Percentiles rank a stretch among this genome's conserved stretches.
These are phyloP conservation scores for Colletotrichum gloeosporioides DNA, from an alignment of 2,329 filamentous ascomycete genomes.

Conservation along the genomic window DNA sequence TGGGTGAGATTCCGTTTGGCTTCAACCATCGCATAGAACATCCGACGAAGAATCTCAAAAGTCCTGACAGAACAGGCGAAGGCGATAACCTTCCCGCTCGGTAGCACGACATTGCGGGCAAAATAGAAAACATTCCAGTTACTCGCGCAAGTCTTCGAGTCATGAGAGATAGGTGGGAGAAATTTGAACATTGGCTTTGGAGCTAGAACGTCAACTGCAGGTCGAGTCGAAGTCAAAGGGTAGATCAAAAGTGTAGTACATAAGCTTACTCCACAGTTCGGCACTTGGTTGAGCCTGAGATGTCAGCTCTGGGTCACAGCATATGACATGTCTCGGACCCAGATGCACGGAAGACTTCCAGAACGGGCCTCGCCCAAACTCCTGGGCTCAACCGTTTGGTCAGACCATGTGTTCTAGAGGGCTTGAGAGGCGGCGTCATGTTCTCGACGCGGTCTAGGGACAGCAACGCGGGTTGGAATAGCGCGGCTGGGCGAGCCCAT, in stretches of 20 bases:
- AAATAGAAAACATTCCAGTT: background rate
- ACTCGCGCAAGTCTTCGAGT: background rate
- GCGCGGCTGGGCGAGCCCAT: background rate
- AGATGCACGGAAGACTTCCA: background rate
- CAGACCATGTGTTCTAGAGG: background rate
- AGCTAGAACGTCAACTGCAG: background rate
- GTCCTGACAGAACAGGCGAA: background rate
- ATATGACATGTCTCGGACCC: background rate
- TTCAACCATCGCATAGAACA: background rate
- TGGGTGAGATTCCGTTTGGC: background rate
- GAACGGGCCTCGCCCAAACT: background rate
- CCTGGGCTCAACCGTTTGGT: background rate
- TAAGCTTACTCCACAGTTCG: background rate
- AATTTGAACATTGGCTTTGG: background rate
- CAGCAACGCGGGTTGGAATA: accelerated
- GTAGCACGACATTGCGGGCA: background rate
- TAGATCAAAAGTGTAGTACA: background rate
- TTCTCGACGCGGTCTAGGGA: background rate
- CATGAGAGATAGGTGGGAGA: background rate
- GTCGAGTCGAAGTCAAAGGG: background rate
- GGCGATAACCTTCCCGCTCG: background rate
- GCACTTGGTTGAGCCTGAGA: background rate
- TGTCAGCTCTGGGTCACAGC: background rate
- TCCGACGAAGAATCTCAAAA: background rate
- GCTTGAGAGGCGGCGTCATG: background rate